Evolutionary conservation across 495 filamentous ascomycete species (phyloP), one percentile per base, ranked within the genome.

Genomic region (Lepraria neglecta): DNA sequence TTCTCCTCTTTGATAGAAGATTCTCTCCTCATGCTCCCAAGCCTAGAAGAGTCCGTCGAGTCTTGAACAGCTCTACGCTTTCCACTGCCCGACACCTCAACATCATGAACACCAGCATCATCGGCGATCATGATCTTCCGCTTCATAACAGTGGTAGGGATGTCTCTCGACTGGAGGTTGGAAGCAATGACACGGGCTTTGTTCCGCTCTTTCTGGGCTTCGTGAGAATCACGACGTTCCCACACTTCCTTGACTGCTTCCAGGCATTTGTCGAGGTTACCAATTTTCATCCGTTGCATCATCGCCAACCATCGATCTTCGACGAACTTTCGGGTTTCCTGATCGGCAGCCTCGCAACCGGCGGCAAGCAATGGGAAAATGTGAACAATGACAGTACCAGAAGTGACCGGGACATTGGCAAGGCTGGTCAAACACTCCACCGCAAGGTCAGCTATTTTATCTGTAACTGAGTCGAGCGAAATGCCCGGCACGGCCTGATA

Each of bases 401-500:
- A 87, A 12, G 74, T 77, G 1, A 81, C 67, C 0, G 87, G 86
- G 0, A 91, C 83, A 0, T 80, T 86, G 17, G 83, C 84, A 4
- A 92, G 71, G 55, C 82, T 76, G 10, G 77, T 73, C 61, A 91
- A 65, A 3, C 85, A 83, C 21, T 81, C 80, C 60, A 84, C 81
- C 3, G 87, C 84, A 6, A 91, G 74, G 15, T 81, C 79, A 15
- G 78, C 76, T 4, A 83, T 76, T 6, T 76, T 71, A 31, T 76
- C 73, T 2, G 79, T 87, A 10, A 85, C 85, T n/a, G 51, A 40
- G 21, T n/a, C 59, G 27, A 45, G 51, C 2, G 31, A 48, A 40
- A 91, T 81, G 67, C 90, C 88, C 3, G 88, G 88, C 4, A 92
- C 84, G 6, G 88, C 85, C 70, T 91, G 87, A 59, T 90, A 87